Evolutionary conservation across 2,329 filamentous ascomycete species (phyloP).

Genomic region (Fusarium oligoseptatum): DNA sequence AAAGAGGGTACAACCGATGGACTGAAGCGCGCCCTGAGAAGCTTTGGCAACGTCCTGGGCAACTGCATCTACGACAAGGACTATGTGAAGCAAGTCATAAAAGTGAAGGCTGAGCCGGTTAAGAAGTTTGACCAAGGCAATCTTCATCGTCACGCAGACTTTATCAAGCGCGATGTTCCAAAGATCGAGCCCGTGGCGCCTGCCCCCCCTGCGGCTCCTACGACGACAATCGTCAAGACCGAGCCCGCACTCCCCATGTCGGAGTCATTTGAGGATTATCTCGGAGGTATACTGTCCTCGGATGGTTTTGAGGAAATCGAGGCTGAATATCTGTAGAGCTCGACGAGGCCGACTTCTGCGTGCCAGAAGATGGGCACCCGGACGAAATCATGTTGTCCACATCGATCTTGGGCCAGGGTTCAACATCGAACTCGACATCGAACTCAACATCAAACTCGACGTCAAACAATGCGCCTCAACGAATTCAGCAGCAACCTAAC

Average conservation of each 20-base stretch:
- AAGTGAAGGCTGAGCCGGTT: conserved; percentile 81
- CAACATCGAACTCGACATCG: background rate
- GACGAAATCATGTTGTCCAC: conserved; percentile 77
- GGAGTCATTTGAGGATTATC: conserved; percentile 66
- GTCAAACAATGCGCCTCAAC: conserved; percentile 36
- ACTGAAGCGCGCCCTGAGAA: conserved; percentile 88
- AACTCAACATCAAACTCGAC: background rate
- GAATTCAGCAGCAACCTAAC: conserved; percentile 40
- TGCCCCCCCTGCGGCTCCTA: conserved; percentile 23
- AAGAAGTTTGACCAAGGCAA: conserved; percentile 83
- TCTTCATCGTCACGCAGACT: conserved; percentile 86
- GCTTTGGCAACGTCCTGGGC: conserved; percentile 96
- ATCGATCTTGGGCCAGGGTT: conserved; percentile 33
- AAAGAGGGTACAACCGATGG: conserved; percentile 98
- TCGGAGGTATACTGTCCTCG: conserved; percentile 61
- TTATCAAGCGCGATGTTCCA: conserved; percentile 69
- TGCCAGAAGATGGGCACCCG: conserved; percentile 77
- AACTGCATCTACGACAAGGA: conserved; percentile 99
- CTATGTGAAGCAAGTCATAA: conserved; percentile 90
- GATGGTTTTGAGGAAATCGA: conserved; percentile 54
- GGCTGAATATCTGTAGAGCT: conserved; percentile 68
- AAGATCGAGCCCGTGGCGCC: conserved; percentile 41
- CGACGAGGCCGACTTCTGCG: conserved; percentile 82
- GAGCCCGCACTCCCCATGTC: conserved; percentile 42
- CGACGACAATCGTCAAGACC: conserved; percentile 43